Base-by-base conservation (phyloP, 768 basidiomycete species). In the Suillus alpinus region DNA sequence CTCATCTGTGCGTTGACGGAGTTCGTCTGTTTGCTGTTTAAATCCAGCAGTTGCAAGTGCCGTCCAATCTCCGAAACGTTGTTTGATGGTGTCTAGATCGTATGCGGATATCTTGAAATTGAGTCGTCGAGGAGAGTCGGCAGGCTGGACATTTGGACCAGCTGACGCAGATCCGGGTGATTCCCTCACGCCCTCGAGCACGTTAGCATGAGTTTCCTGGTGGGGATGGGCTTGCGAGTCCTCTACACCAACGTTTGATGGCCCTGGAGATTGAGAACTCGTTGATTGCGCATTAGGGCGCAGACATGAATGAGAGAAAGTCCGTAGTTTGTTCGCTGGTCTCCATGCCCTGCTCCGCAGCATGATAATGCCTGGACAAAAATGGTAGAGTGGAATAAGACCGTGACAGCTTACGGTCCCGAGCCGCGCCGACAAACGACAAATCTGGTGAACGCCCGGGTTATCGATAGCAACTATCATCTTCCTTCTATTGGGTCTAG, bases 1-100 rank as follows among this genome's bases (percentile, higher is more conserved):
- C 46, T 74, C 77, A 69, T 89, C 86, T 46, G 85, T 79, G 44
- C 79, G 80, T 60, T 76, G 76, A 51, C 87, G 83, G 9, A 75
- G 53, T 29, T 18, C 53, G 9, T 39, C 23, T 3, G 53, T 55
- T 55, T 55, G 53, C 23, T 55, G 53, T 18, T 55, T 55, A 59
- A 88, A 72, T 31, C 73, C 72, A 23, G 70, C 62, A 18, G 70
- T 65, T 5, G 77, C 66, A 41, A 68, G 60, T 57, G 68, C 64
- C 47, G 83, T 73, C 86, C 84, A 86, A 56, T 82, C 78, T 62
- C 73, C 77, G 59, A 78, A 60, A 56, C 68, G 70, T 36, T 61
- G 66, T 41, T 77, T 76, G 59, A 84, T 60, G 51, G 78, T 69
- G 49, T 76, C 70, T 31, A 73, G n/a, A 59, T 68, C 62, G 20